Conservation (phyloP, 768 basidiomycete species). For the Leucocoprinus sp. region DNA sequence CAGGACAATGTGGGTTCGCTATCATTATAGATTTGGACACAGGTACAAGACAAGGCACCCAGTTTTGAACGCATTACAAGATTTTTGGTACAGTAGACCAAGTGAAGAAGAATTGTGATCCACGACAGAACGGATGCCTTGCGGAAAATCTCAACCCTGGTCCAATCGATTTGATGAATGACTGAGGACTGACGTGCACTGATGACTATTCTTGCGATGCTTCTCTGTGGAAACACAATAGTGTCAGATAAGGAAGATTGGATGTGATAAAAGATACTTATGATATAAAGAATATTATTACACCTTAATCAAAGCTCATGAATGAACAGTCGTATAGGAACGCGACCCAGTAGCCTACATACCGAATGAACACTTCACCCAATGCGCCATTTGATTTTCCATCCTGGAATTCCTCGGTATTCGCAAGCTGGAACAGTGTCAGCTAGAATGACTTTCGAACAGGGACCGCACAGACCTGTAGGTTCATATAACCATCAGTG, state of each 20-base stretch:
- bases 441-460: neutral
- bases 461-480: conserved; percentile 57
- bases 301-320: conserved; percentile 55
- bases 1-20: too few species aligned
- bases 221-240: conserved; percentile 53
- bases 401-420: conserved; percentile 97
- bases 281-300: conserved; percentile 96
- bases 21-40: too few species aligned
- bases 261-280: conserved; percentile 41
- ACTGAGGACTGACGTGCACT: neutral
- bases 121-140: too few species aligned
- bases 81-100: too few species aligned
- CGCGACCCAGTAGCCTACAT: conserved; percentile 19
- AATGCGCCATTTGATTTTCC: conserved; percentile 91
- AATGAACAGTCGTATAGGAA: conserved; percentile 11
- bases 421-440: conserved; percentile 67
- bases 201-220: conserved; percentile 43
- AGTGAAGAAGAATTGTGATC: too few species aligned
- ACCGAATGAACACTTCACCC: conserved; percentile 99
- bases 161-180: neutral
- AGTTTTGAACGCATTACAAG: too few species aligned
- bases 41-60: too few species aligned
- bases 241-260: conserved; percentile 16
- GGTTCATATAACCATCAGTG: conserved; percentile 99
- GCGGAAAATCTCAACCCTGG: neutral